Evolutionary conservation across 2,329 filamentous ascomycete species (phyloP), one percentile per base, ranked within the genome.

Genomic region (Pseudocercospora musae): DNA sequence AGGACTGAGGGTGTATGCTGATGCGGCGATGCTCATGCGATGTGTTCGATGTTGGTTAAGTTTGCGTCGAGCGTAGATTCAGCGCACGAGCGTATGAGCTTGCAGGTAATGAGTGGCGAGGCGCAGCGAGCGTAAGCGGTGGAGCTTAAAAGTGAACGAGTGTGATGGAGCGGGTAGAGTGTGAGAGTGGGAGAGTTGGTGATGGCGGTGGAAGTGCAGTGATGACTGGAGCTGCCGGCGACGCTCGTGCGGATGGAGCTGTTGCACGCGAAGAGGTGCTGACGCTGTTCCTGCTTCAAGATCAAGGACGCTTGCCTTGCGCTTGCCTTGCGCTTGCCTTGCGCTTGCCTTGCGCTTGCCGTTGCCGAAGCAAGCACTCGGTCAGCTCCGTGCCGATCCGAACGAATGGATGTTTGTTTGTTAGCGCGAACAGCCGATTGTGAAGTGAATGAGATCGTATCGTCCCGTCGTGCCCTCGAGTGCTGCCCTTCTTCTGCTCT

Each of bases 81-180:
- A 25, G 52, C 29, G 52, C 25, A 31, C 29, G 49, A 25, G 52
- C 52, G 29, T 18, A 54, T 40, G 52, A 20, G 29, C n/a, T 15
- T 54, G 52, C 7, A 21, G 52, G 18, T 54, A 20, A 37, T 33
- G 29, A 40, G 52, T 54, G 52, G 40, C 37, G 15, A 13, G 52
- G 52, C 25, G 37, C 42, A 31, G 40, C 55, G 55, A 57, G 33
- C 37, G 55, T 29, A 8, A 27, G 55, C 29, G 27, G 40, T 29
- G 11, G 55, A 48, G 55, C 18, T 33, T 46, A 46, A 57, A 46
- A 57, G 55, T 46, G 40, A 57, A 48, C 37, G 55, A 57, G 55
- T 48, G 55, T 57, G 55, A 48, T 46, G 42, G 20, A 25, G 6
- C 23, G 23, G 40, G 29, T 15, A 37, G n/a, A n/a, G n/a, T n/a